phyloP scores from a whole-genome alignment of 2,329 filamentous ascomycete genomes.

The Cladosporium sp. region DNA sequence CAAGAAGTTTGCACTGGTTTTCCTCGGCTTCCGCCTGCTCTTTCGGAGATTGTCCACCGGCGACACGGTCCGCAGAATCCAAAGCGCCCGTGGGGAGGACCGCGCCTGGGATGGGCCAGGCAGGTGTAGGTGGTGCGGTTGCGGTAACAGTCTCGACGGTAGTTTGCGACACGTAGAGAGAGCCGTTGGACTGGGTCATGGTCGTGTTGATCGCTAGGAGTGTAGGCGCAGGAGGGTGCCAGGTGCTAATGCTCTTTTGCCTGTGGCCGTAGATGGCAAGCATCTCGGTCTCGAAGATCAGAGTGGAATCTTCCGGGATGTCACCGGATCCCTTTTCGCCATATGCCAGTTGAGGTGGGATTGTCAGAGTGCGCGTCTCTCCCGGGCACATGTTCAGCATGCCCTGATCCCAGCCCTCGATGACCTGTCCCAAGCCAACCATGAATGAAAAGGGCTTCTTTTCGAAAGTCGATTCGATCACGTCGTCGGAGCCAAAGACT shows the following conservation, averaged over 20 bases:
- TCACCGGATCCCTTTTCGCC: constrained; percentile 73
- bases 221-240: constrained; percentile 1
- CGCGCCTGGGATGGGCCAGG: constrained; percentile 10
- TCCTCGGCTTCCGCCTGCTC: constrained; percentile 45
- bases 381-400: constrained; percentile 94
- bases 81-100: background rate
- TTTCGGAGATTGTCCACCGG: constrained; percentile 21
- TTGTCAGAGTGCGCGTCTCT: constrained; percentile 88
- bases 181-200: constrained; percentile 14
- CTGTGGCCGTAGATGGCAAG: constrained; percentile 75
- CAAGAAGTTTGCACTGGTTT: constrained; percentile 77
- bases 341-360: constrained; percentile 82
- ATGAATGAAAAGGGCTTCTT: constrained; percentile 79
- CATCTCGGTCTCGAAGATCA: constrained; percentile 91
- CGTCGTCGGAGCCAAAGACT: constrained; percentile 65
- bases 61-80: constrained; percentile 21
- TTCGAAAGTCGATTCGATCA: constrained; percentile 64
- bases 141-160: constrained; percentile 24
- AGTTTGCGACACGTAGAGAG: constrained; percentile 1
- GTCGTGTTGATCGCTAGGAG: constrained; percentile 12
- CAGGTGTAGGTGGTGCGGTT: constrained; percentile 29
- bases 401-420: constrained; percentile 94
- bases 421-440: constrained; percentile 81
- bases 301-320: constrained; percentile 82
- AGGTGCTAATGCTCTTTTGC: constrained; percentile 26